Percentiles rank a stretch among this genome's conserved stretches.
Conservation (phyloP, 805 yeast genomes). For the Wickerhamiella sergipiensis region DNA sequence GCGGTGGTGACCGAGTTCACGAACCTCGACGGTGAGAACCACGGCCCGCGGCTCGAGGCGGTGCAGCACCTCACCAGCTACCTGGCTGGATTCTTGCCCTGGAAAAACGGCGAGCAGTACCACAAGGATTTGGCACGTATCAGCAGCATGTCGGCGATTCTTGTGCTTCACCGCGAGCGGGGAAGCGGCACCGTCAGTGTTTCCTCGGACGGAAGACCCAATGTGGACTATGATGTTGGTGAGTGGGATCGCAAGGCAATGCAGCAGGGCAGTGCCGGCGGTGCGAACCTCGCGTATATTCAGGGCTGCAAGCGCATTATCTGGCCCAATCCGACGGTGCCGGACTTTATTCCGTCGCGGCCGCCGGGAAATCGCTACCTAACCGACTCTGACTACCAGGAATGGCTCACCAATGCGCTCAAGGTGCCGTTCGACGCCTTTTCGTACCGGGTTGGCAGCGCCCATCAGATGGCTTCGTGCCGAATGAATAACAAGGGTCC, state of each 20-base stretch:
- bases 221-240: slow-evolving; percentile 28
- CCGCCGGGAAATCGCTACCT: slow-evolving; percentile 27
- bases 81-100: slow-evolving; percentile 30
- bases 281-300: slow-evolving; percentile 34
- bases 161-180: slow-evolving; percentile 36
- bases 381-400: slow-evolving; percentile 30
- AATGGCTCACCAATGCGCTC: slow-evolving; percentile 19
- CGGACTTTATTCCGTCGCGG: slow-evolving; percentile 25
- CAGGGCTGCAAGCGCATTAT: slow-evolving; percentile 36
- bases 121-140: slow-evolving; percentile 27
- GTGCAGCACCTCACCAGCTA: slow-evolving; percentile 32
- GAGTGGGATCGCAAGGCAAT: slow-evolving; percentile 32
- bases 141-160: slow-evolving; percentile 27
- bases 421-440: slow-evolving; percentile 14
- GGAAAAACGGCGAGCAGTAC: slow-evolving; percentile 26
- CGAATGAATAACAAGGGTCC: slow-evolving; percentile 32
- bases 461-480: slow-evolving; percentile 43
- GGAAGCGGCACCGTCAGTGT: slow-evolving; percentile 27
- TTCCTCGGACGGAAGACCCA: slow-evolving; percentile 21
- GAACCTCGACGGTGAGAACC: slow-evolving; percentile 38
- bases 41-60: slow-evolving; percentile 41
- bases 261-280: slow-evolving; percentile 26
- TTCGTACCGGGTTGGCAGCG: slow-evolving; percentile 30
- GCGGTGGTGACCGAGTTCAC: slow-evolving; percentile 33
- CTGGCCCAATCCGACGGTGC: slow-evolving; percentile 22